A percentile compares a stretch with the other conserved stretches of the same genome.
phyloP scores from a whole-genome alignment of 306 rosid genomes.

The Urtica urens region DNA sequence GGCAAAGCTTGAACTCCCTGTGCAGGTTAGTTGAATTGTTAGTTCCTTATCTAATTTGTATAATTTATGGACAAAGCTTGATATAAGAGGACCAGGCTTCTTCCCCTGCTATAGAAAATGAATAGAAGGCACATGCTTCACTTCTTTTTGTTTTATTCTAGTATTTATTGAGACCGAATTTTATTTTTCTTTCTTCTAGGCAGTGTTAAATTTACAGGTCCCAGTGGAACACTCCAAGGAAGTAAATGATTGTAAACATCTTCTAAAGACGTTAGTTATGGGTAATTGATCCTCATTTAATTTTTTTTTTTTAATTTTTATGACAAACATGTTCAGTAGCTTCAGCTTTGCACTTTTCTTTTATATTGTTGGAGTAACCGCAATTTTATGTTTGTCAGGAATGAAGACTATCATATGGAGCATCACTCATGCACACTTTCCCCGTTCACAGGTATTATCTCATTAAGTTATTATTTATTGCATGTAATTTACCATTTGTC shows the following conservation, averaged over 20 bases:
- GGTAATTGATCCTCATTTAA: slow-evolving; percentile 43
- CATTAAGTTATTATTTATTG: slow-evolving; percentile 7
- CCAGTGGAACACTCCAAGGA: slow-evolving; percentile 91
- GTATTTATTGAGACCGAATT: too few species aligned
- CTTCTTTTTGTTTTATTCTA: not conserved
- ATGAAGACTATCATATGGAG: slow-evolving; percentile 99
- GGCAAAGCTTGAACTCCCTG: slow-evolving; percentile 98
- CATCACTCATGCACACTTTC: slow-evolving; percentile 93
- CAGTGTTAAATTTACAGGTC: slow-evolving; percentile 84
- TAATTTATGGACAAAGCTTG: too few species aligned
- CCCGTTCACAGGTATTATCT: slow-evolving; percentile 72
- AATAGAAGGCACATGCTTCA: not conserved
- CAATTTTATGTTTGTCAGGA: slow-evolving; percentile 38
- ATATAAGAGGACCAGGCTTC: too few species aligned
- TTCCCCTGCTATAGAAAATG: too few species aligned
- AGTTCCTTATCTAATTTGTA: too few species aligned
- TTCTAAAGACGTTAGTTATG: slow-evolving; percentile 93
- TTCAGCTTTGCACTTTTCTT: not conserved
- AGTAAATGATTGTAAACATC: slow-evolving; percentile 87
- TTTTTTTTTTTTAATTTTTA: not conserved
- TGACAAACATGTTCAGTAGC: too few species aligned
- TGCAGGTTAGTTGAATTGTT: slow-evolving; percentile 83
- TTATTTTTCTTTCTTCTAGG: slow-evolving; percentile 49
- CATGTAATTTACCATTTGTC: slow-evolving; percentile 15
- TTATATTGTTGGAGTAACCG: not conserved